Base-by-base conservation (phyloP, 2,329 filamentous ascomycete genomes). In the Alternaria metachromatica region DNA sequence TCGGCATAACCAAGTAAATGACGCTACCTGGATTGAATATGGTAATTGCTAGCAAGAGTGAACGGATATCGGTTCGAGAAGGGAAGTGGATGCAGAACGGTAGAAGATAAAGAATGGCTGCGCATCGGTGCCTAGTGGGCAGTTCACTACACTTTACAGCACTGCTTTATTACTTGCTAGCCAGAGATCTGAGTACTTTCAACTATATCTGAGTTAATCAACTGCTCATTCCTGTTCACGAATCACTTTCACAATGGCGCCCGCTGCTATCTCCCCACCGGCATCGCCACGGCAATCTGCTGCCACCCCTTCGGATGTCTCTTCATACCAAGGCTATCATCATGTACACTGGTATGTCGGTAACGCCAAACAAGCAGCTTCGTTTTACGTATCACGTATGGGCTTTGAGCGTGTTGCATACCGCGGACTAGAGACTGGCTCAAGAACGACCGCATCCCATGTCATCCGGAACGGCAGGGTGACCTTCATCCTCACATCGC, bases 291-390 rank as follows among this genome's bases (percentile, higher is more conserved):
- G 63, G 12, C 67, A 67, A 9, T 63, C 70, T 23, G 64, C 68
- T 45, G 58, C 72, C 23, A 64, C 67, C n/a, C 67, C 73, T 15
- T 70, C 70, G 33, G 75, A 78, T 76, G 54, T 85, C 72, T 72
- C 82, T 72, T 65, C 81, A 77, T 94, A 97, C 83, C 88, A 88
- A 65, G 94, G 93, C 76, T 97, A 97, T 80, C 93, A 97, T 82
- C 92, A 97, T 81, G 88, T 97, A 60, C 94, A 93, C 71, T 97
- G 94, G 94, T 97, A 93, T 84, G 95, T 97, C 28, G 94, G 94
- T 78, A 98, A 98, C 78, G 94, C 95, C 73, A 97, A 97, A 83
- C 94, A 97, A 84, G 93, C 94, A 3, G 94, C 94, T 43, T 87
- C 91, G 13, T 97, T 93, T 83, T 97, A 97, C 83, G 90, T 91